Base-by-base conservation (phyloP, 371 early-diverging fungal species). In the Mortierella polycephala region DNA sequence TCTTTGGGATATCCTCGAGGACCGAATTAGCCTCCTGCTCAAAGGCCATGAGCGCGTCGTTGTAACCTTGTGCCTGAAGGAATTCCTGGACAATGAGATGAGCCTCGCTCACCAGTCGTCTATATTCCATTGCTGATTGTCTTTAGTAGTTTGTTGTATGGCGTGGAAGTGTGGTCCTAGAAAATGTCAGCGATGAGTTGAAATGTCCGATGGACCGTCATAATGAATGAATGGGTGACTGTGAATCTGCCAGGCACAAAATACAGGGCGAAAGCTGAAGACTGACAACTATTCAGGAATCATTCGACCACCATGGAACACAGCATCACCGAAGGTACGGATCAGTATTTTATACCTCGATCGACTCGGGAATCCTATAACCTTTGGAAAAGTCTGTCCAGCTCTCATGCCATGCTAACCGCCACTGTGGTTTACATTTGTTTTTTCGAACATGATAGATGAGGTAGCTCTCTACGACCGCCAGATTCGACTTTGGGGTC, bases 401-500 rank as follows among this genome's bases (percentile, higher is more conserved):
- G 54, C 42, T 18, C 39, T 40, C 37, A 7, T 41, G 18, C n/a
- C 4, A 21, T 46, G 10, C 21, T 39, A 30, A 23, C 46, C 30
- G 63, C 41, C 39, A 13, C 62, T 30, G 41, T 62, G 18, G 12
- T 47, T 16, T 47, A 14, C 10, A 47, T 14, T 47, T n/a, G 20
- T 39, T 37, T 21, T 21, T 10, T 44, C 23, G 4, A 55, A 57
- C 13, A 14, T 3, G 2, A n/a, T 60, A 89, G 98, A 96, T 60
- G 98, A 97, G 73, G 93, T 92, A 11, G 93, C 90, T 23, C 87
- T 96, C 23, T 98, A 98, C 66, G 98, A 98, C 85, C 88, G 98
- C 16, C 98, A 98, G 85, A 97, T 98, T 74, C 88, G 98, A 49
- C 84, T 98, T 20, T 98, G 97, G 97, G 98, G 98, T 10, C 70